Base-by-base conservation (phyloP, 495 filamentous ascomycete genomes). In the Hypomontagnella submonticulosa region DNA sequence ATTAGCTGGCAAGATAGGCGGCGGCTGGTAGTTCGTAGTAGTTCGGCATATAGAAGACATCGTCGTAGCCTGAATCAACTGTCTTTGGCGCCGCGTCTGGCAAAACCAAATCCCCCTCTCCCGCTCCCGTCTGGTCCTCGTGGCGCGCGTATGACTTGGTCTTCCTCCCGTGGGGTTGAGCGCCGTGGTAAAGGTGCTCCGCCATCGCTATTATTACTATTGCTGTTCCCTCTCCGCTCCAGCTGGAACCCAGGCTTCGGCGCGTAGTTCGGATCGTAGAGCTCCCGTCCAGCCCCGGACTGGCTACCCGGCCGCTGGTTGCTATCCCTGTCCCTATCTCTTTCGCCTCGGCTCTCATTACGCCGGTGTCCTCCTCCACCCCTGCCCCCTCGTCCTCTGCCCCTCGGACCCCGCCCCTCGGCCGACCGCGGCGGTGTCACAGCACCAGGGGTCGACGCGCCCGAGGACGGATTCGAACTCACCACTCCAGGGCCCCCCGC, bases 1-100 rank as follows among this genome's bases (percentile, higher is more conserved):
- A 71, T 80, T 99, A 70, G 96, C 95, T 18, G 89, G 92, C 48
- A 96, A 93, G 80, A 91, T 93, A 41, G 95, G 93, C 50, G 94
- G 95, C 43, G 95, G 95, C 8, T 99, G 95, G 95, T 98, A 84
- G 55, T 42, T 42, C 36, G 43, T 5, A 36, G 30, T 54, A 38
- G 73, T 34, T 32, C 20, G 34, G 50, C 38, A 59, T 58, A 66
- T 57, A 69, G 51, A 37, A 30, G 30, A 54, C 38, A 52, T 32
- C 20, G 30, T 50, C 12, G 19, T 19, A 33, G 23, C 23, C 6
- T 27, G 2, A 27, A 27, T 82, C 78, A 81, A 70, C 67, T 69
- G 13, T 65, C 72, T 42, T 69, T 70, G 20, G 72, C 74, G 13
- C 80, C 77, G 15, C 80, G 73, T 51, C 64, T 68, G 15, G 79